Percentiles rank a stretch among this genome's conserved stretches.
These are phyloP conservation scores for Acacia melanoxylon DNA, from an alignment of 306 rosid species.

Conservation along the genomic window DNA sequence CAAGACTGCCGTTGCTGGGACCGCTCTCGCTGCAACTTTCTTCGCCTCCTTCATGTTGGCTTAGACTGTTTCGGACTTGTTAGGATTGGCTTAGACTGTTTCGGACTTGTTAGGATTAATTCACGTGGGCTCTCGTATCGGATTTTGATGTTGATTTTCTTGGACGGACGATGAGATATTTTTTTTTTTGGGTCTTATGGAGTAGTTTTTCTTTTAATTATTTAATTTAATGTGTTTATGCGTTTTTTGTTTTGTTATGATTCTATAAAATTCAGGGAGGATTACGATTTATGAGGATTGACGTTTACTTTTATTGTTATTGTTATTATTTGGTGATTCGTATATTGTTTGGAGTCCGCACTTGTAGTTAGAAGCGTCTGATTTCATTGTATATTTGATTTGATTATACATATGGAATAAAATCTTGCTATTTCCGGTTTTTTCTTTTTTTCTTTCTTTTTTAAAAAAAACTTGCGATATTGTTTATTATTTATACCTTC, in stretches of 20 bases:
- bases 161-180: conserved; percentile 72
- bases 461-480: too few relatives aligned
- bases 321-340: conserved; percentile 51
- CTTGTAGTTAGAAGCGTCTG: conserved; percentile 55
- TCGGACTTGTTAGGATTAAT: background rate
- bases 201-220: conserved; percentile 1
- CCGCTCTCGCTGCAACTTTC: conserved; percentile 66
- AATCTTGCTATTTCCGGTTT: conserved; percentile 39
- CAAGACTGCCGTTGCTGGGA: conserved; percentile 50
- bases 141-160: conserved; percentile 38
- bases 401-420: conserved; percentile 51
- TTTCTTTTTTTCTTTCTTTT: too few relatives aligned
- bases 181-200: conserved; percentile 27
- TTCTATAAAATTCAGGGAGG: conserved; percentile 35
- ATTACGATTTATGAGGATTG: conserved; percentile 9
- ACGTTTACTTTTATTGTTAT: conserved; percentile 21
- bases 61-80: conserved; percentile 10
- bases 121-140: conserved; percentile 36
- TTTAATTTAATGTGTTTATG: conserved; percentile 25
- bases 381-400: conserved; percentile 62
- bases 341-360: conserved; percentile 44
- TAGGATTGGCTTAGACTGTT: conserved; percentile 46
- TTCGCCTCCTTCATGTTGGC: conserved; percentile 69
- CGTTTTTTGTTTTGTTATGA: conserved; percentile 18
- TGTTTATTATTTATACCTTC: too few relatives aligned